phyloP scores from a whole-genome alignment of 2,329 filamentous ascomycete genomes.

The Rosellinia necatrix region DNA sequence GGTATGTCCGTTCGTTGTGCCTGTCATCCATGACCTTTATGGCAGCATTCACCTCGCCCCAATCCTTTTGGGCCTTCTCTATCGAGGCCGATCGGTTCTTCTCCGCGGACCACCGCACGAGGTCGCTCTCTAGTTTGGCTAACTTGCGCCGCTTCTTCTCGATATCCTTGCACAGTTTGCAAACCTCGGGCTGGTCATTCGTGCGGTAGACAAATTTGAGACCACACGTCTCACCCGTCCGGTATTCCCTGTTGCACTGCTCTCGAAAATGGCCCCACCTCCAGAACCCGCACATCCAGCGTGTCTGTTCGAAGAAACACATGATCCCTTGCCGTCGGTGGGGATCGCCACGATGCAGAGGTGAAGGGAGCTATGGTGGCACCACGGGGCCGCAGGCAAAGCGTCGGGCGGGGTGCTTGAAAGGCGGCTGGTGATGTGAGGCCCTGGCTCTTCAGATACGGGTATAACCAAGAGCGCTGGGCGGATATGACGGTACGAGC shows the following conservation, averaged over 20 bases:
- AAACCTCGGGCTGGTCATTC: slow-evolving; percentile 65
- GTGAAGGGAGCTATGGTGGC: slow-evolving; percentile 3
- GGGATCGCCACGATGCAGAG: slow-evolving; percentile 11
- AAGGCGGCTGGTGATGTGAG: slow-evolving; percentile 1
- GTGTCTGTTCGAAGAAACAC: slow-evolving; percentile 95
- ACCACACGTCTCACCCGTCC: slow-evolving; percentile 94
- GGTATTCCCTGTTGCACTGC: slow-evolving; percentile 93
- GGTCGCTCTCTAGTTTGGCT: slow-evolving; percentile 73
- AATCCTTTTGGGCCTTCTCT: slow-evolving; percentile 71
- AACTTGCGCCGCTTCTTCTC: slow-evolving; percentile 80
- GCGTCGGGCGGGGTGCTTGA: slow-evolving; percentile 2
- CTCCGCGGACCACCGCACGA: slow-evolving; percentile 77
- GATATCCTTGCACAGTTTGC: slow-evolving; percentile 87
- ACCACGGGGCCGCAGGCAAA: slow-evolving; percentile 10
- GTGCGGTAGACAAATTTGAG: slow-evolving; percentile 87
- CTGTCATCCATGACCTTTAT: slow-evolving; percentile 52
- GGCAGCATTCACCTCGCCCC: slow-evolving; percentile 67
- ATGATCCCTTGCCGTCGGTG: slow-evolving; percentile 52
- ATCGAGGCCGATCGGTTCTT: slow-evolving; percentile 76
- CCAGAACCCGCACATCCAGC: slow-evolving; percentile 86
- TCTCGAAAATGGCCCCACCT: slow-evolving; percentile 92
- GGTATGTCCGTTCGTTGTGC: slow-evolving; percentile 48
- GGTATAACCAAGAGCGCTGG: slow-evolving; percentile 8
- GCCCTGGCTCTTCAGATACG: slow-evolving; percentile 11
- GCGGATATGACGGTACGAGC: slow-evolving; percentile 23